Conservation (phyloP, 805 yeast genomes). For the Suhomyces emberorum region DNA sequence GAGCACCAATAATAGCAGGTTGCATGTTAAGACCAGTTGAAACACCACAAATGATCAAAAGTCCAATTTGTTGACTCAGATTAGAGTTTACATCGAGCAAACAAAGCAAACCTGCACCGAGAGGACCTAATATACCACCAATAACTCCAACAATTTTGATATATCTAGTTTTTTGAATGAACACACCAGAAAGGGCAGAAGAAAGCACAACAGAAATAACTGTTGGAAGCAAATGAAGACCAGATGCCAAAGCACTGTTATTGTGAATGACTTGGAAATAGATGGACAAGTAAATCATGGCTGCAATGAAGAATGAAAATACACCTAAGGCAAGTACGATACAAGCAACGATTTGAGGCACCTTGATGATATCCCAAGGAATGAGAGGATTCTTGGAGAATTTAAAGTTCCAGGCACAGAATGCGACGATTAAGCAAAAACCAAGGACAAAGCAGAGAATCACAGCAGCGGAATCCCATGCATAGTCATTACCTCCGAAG, state of each 20-base stretch:
- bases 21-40: slow-evolving; percentile 48
- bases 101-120: slow-evolving; percentile 45
- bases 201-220: slow-evolving; percentile 38
- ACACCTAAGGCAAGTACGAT: slow-evolving; percentile 11
- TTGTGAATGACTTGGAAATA: slow-evolving; percentile 50
- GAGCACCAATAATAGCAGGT: slow-evolving; percentile 43
- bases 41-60: slow-evolving; percentile 45
- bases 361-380: slow-evolving; percentile 14
- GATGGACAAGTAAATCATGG: slow-evolving; percentile 30
- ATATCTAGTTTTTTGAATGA: slow-evolving; percentile 34
- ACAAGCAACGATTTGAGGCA: slow-evolving; percentile 13
- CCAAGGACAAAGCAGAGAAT: slow-evolving; percentile 23
- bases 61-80: slow-evolving; percentile 38
- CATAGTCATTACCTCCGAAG: slow-evolving; percentile 17
- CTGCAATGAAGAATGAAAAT: slow-evolving; percentile 18
- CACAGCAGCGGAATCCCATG: slow-evolving; percentile 22
- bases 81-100: slow-evolving; percentile 39
- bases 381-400: slow-evolving; percentile 17
- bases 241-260: slow-evolving; percentile 42
- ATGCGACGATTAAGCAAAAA: slow-evolving; percentile 14
- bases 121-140: slow-evolving; percentile 33
- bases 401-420: slow-evolving; percentile 17
- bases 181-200: slow-evolving; percentile 36
- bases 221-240: slow-evolving; percentile 43
- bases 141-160: slow-evolving; percentile 41